Conservation (phyloP, 2,329 filamentous ascomycete species). For the Periconia sp. region DNA sequence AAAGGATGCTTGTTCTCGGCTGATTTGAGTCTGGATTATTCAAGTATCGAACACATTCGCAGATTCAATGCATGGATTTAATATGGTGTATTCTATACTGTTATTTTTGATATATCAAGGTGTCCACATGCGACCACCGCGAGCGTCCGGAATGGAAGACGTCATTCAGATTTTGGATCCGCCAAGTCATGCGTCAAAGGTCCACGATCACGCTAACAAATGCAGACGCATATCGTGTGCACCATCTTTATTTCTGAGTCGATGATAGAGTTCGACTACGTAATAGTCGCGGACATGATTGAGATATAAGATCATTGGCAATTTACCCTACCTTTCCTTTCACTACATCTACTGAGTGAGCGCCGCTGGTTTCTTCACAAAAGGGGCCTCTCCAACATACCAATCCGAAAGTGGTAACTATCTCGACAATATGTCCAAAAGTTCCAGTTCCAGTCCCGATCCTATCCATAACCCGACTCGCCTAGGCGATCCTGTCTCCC, state of each 20-base stretch:
- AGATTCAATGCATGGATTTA: too few relatives aligned
- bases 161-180: slow-evolving; percentile 20
- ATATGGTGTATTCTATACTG: too few relatives aligned
- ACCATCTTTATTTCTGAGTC: background rate
- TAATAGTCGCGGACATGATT: background rate
- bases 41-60: too few relatives aligned
- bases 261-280: background rate
- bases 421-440: too few relatives aligned
- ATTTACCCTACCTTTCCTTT: slow-evolving; percentile 33
- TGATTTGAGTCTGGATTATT: too few relatives aligned
- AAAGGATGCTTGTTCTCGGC: too few relatives aligned
- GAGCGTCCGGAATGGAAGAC: slow-evolving; percentile 25
- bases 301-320: background rate
- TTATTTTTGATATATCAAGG: too few relatives aligned
- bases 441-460: too few relatives aligned
- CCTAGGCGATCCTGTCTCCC: slow-evolving; percentile 33
- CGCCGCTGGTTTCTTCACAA: too few relatives aligned
- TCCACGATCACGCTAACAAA: background rate
- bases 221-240: background rate
- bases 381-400: too few relatives aligned
- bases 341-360: slow-evolving; percentile 40
- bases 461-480: slow-evolving; percentile 19
- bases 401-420: slow-evolving; percentile 27
- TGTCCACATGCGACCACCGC: too few relatives aligned
- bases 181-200: slow-evolving; percentile 21